phyloP scores from a whole-genome alignment of 495 filamentous ascomycete species.

The Annulohypoxylon stygium region DNA sequence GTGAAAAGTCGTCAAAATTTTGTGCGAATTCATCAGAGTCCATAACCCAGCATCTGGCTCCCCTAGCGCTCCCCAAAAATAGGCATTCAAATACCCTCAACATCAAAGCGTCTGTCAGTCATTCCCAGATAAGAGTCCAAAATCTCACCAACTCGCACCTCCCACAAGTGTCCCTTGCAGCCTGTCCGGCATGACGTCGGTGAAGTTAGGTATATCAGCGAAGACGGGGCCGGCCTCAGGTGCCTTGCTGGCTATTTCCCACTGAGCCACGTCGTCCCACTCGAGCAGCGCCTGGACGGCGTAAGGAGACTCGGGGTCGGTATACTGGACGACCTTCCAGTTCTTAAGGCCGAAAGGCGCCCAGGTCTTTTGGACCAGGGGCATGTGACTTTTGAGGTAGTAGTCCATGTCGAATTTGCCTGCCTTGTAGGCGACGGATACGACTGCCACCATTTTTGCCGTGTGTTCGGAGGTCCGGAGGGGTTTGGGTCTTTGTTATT shows the following conservation, averaged over 20 bases:
- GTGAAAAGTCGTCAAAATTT: no score
- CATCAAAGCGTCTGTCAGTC: neutral
- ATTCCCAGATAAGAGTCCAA: neutral
- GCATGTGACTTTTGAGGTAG: conserved; percentile 45
- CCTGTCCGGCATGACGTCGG: neutral
- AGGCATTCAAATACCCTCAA: neutral
- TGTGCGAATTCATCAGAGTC: no score
- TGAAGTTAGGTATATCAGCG: conserved; percentile 45
- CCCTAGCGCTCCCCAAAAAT: no score
- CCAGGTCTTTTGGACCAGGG: conserved; percentile 44
- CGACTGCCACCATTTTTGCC: conserved; percentile 27
- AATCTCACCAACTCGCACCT: neutral
- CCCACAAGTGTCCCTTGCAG: conserved; percentile 5
- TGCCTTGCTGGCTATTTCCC: conserved; percentile 8
- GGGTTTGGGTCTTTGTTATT: neutral
- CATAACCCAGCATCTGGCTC: no score
- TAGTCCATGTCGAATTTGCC: conserved; percentile 49
- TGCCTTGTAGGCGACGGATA: conserved; percentile 21
- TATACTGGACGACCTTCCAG: conserved; percentile 46
- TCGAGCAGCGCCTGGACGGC: conserved; percentile 43
- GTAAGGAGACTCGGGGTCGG: conserved; percentile 26
- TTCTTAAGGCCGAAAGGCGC: conserved; percentile 38
- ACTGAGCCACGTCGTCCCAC: conserved; percentile 31
- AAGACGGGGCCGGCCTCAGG: conserved; percentile 31
- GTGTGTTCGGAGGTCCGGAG: conserved; percentile 13